A percentile compares a stretch with the other conserved stretches of the same genome.
phyloP scores from a whole-genome alignment of 2,329 filamentous ascomycete genomes.

The Penicillium sp. region DNA sequence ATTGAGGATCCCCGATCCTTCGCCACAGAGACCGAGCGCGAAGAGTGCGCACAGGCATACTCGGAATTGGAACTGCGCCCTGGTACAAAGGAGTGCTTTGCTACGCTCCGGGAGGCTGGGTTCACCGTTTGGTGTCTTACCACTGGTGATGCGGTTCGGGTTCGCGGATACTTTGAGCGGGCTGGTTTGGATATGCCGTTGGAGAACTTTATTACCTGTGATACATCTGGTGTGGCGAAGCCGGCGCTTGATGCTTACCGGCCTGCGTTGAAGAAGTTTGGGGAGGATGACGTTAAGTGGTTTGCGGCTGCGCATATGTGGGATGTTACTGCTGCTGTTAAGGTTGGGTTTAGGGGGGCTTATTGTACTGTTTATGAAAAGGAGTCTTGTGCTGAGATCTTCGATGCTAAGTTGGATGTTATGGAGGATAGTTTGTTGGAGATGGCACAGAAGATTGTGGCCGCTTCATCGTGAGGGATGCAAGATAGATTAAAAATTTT shows the following conservation, averaged over 20 bases:
- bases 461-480: conserved; percentile 4
- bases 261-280: conserved; percentile 46
- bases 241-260: conserved; percentile 51
- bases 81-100: conserved; percentile 39
- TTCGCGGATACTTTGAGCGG: conserved; percentile 54
- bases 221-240: conserved; percentile 51
- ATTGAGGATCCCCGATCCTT: conserved; percentile 39
- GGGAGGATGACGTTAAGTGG: conserved; percentile 46
- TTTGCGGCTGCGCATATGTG: conserved; percentile 62
- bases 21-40: conserved; percentile 42
- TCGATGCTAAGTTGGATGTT: conserved; percentile 53
- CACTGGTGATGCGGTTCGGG: conserved; percentile 51
- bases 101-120: conserved; percentile 44
- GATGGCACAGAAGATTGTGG: conserved; percentile 46
- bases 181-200: conserved; percentile 51
- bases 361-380: conserved; percentile 57
- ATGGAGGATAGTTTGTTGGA: conserved; percentile 47
- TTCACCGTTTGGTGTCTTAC: conserved; percentile 59
- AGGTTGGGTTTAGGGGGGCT: conserved; percentile 54
- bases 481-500: background rate
- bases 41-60: conserved; percentile 40
- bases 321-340: conserved; percentile 56
- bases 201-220: conserved; percentile 55
- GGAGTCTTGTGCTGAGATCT: conserved; percentile 52
- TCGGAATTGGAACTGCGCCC: conserved; percentile 31